These are phyloP conservation scores for Phytomonas sp. DNA, from an alignment of 208 protist genomes.

Conservation along the genomic window DNA sequence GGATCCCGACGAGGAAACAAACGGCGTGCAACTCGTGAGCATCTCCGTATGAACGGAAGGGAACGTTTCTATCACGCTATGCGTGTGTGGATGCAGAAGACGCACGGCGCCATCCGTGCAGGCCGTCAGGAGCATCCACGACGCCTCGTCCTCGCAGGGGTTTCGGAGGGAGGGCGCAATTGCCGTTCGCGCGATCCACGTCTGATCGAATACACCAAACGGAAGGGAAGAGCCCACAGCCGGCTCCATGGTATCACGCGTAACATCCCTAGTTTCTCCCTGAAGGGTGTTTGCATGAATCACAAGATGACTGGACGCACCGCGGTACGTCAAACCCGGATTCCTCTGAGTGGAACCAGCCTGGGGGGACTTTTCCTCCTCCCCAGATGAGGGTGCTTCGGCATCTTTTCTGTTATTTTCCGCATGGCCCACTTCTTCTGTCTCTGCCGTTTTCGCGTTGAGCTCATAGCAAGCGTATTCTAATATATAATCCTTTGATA, in stretches of 20 bases:
- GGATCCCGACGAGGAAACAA: slow-evolving; percentile 19
- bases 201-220: slow-evolving; percentile 59
- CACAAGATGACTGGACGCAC: too few species aligned
- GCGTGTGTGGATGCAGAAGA: slow-evolving; percentile 20
- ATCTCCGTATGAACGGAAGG: slow-evolving; percentile 45
- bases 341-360: too few species aligned
- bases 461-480: slow-evolving; percentile 31
- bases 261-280: too few species aligned
- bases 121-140: slow-evolving; percentile 22
- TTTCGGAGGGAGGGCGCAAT: too few species aligned
- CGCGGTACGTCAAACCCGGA: too few species aligned
- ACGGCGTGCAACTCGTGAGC: slow-evolving; percentile 65
- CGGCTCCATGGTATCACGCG: too few species aligned
- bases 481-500: neutral
- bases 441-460: neutral
- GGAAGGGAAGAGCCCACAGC: too few species aligned
- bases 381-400: too few species aligned
- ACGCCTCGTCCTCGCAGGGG: too few species aligned
- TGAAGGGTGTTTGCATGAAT: too few species aligned
- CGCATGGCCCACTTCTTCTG: neutral
- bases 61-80: slow-evolving; percentile 19
- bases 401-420: neutral
- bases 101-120: slow-evolving; percentile 72
- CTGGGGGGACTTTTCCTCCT: too few species aligned
- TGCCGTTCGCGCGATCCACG: slow-evolving; percentile 4